phyloP scores from a whole-genome alignment of 768 basidiomycete species.

The Lyophyllum decastes region DNA sequence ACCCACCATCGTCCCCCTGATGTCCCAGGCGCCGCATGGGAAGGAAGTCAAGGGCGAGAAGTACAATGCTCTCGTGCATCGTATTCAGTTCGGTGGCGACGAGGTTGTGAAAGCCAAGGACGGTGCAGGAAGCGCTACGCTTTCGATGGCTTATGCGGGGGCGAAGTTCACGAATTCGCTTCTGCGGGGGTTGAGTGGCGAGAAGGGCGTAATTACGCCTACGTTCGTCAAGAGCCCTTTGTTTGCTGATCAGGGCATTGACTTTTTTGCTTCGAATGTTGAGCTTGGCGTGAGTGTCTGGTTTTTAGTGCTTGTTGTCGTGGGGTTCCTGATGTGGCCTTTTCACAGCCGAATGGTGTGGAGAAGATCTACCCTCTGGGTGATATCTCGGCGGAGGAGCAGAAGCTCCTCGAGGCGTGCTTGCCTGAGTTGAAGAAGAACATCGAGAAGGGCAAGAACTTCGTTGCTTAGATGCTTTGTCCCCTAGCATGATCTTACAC shows the following conservation, averaged over 20 bases:
- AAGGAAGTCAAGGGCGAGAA: conserved; percentile 74
- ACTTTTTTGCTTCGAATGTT: conserved; percentile 94
- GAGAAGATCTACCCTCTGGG: conserved; percentile 92
- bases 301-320: background rate
- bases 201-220: conserved; percentile 83
- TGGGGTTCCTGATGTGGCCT: background rate
- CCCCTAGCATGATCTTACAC: background rate
- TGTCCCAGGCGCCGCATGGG: conserved; percentile 78
- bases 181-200: conserved; percentile 84
- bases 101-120: conserved; percentile 99
- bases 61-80: conserved; percentile 79
- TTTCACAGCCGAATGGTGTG: conserved; percentile 73
- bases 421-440: conserved; percentile 95
- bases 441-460: conserved; percentile 92
- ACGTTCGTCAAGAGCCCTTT: conserved; percentile 90
- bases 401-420: conserved; percentile 85
- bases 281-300: conserved; percentile 78
- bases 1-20: conserved; percentile 94
- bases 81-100: conserved; percentile 98
- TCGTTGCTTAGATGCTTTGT: conserved; percentile 44
- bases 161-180: conserved; percentile 86
- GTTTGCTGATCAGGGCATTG: conserved; percentile 81
- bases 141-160: conserved; percentile 95
- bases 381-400: conserved; percentile 74
- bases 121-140: conserved; percentile 89